A percentile compares a stretch with the other conserved stretches of the same genome.
Conservation (phyloP, 1,284 basidiomycete genomes). For the Lignosus rhinocerotis region DNA sequence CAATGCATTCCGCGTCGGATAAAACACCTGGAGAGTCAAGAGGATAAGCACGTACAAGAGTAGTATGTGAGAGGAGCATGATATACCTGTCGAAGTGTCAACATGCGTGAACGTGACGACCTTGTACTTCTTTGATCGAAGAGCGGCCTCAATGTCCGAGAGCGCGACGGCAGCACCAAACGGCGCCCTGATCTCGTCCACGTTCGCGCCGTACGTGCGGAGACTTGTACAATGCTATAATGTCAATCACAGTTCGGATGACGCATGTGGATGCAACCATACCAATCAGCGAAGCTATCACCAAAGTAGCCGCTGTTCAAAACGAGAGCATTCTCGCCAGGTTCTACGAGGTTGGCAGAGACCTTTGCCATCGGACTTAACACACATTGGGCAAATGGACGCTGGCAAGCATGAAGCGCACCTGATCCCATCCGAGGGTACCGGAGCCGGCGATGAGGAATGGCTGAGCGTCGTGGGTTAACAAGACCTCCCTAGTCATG, state of each 20-base stretch:
- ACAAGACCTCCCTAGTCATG: conserved; percentile 80
- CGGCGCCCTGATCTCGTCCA: conserved; percentile 83
- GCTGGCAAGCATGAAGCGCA: conserved; percentile 23
- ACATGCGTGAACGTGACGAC: conserved; percentile 93
- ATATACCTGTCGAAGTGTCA: conserved; percentile 82
- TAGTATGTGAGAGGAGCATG: not conserved
- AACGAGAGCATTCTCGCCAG: conserved; percentile 80
- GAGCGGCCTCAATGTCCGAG: conserved; percentile 69
- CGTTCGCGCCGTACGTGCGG: conserved; percentile 86
- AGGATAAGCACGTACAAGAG: no score
- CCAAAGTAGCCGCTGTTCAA: conserved; percentile 90
- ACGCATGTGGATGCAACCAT: conserved; percentile 24
- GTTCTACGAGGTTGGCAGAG: conserved; percentile 80
- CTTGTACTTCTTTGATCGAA: conserved; percentile 87
- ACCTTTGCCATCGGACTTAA: conserved; percentile 43
- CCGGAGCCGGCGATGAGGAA: conserved; percentile 92
- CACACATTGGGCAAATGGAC: not conserved
- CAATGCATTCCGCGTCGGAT: conserved; percentile 81
- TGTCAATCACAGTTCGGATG: not conserved
- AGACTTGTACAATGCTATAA: conserved; percentile 49
- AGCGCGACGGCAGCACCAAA: conserved; percentile 77
- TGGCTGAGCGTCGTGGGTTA: conserved; percentile 78
- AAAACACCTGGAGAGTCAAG: conserved; percentile 61
- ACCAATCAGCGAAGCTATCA: conserved; percentile 84
- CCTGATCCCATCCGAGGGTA: conserved; percentile 94